phyloP scores from a whole-genome alignment of 352 stramenopile species.

The Peronospora destructor region DNA sequence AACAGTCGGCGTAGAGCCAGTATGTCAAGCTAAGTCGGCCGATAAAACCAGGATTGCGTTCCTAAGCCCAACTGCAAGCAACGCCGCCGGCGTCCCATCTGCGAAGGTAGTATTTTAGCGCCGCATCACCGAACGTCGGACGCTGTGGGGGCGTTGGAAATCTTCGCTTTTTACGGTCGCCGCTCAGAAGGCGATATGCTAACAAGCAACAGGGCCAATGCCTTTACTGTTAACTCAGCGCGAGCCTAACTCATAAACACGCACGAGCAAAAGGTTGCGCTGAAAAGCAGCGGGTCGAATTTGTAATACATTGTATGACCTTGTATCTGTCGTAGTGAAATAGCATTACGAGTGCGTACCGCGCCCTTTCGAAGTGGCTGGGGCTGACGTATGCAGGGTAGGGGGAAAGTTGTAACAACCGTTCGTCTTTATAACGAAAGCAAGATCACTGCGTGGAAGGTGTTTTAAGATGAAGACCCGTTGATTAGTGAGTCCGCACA shows the following conservation, averaged over 20 bases:
- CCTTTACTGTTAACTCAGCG: neutral
- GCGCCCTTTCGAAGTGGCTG: conserved; percentile 4
- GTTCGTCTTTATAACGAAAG: conserved; percentile 6
- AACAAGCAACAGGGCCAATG: no score
- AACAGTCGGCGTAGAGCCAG: conserved; percentile 12
- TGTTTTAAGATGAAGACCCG: conserved; percentile 17
- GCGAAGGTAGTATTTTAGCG: conserved; percentile 10
- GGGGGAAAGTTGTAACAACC: conserved; percentile 15
- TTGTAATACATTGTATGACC: neutral
- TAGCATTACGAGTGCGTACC: conserved; percentile 2
- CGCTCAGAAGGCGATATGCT: conserved; percentile 5
- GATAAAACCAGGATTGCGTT: conserved; percentile 23
- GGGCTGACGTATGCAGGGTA: conserved; percentile 19
- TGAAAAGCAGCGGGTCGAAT: neutral
- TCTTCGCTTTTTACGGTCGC: conserved; percentile 10
- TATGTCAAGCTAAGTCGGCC: conserved; percentile 10
- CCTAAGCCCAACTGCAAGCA: conserved; percentile 27
- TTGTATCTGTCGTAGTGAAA: conserved; percentile 11
- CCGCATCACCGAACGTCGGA: conserved; percentile 2
- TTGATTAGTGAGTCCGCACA: conserved; percentile 18
- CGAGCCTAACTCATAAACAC: conserved; percentile 12
- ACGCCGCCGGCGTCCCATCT: conserved; percentile 21
- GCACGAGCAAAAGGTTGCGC: neutral
- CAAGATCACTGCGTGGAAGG: conserved; percentile 6
- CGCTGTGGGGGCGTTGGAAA: conserved; percentile 7